Evolutionary conservation across 768 basidiomycete genomes (phyloP), one percentile per base, ranked within the genome.

Genomic region (Lepiota brunneoincarnata): DNA sequence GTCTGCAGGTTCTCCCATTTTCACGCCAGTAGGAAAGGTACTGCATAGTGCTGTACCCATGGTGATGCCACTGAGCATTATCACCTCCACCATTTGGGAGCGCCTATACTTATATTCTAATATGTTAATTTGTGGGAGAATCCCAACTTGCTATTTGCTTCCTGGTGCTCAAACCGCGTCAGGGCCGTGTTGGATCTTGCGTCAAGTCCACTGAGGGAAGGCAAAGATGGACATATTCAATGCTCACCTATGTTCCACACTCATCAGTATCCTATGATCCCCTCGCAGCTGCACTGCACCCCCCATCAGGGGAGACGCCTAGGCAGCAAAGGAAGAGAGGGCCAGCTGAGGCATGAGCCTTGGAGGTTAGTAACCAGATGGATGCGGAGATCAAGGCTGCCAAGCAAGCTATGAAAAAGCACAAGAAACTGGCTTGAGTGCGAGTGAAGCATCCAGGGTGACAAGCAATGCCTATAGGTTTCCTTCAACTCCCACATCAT

Each of bases 251-350:
- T 52, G 59, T 50, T 44, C 49, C 56, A 31, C 52, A 54, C 52
- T 58, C 6, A n/a, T n/a, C n/a, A n/a, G n/a, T n/a, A 50, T 54
- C 51, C 6, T n/a, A 57, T 15, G 64, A 67, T 55, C 66, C 66
- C 18, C 56, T 67, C 1, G 53, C 59, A 34, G 50, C 63, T 26
- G 77, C 78, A 47, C 75, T 82, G 28, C 77, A 76, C 0, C 84
- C 85, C 1, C 86, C 85, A 2, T 70, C 74, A 0, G 63, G 79
- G n/a, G 86, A 88, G 66, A 71, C 79, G 0, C 69, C 70, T 0
- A 69, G 70, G 2, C 74, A 82, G 55, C 74, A 72, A 56, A 70
- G 66, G 0, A 66, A 67, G 5, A 69, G 86, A 23, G 70, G 84
- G 48, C 75, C 78, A 2, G 70, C 69, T 46, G 79, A 82, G 42